phyloP scores from a whole-genome alignment of 2,329 filamentous ascomycete species.

The Xylaria multiplex region DNA sequence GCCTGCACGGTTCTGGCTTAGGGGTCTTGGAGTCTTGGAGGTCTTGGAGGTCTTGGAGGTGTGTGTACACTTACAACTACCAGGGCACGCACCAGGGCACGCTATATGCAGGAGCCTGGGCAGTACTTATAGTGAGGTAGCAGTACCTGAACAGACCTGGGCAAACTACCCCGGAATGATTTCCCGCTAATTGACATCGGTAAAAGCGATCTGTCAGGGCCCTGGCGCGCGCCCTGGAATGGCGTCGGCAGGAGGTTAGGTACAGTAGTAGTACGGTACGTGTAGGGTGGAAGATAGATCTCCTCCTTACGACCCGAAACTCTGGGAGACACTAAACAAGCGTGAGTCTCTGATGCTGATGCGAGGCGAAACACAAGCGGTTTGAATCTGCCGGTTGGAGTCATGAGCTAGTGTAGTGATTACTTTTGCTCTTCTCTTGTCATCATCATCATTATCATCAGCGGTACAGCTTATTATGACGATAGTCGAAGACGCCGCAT shows the following conservation, averaged over 20 bases:
- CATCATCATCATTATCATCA: neutral
- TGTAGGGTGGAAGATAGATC: conserved; percentile 38
- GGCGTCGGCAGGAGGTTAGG: conserved; percentile 44
- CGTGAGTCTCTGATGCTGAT: conserved; percentile 48
- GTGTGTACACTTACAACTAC: too few relatives aligned
- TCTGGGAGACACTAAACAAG: conserved; percentile 51
- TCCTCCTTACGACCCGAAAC: conserved; percentile 45
- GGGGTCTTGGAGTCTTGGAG: conserved; percentile 11
- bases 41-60: conserved; percentile 2
- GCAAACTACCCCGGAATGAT: conserved; percentile 51
- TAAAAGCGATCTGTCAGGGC: conserved; percentile 49
- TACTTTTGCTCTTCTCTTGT: neutral
- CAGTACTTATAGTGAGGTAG: neutral
- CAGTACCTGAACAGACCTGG: conserved; percentile 11
- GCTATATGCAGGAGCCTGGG: neutral
- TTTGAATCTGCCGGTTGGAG: conserved; percentile 29
- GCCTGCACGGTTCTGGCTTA: conserved; percentile 27
- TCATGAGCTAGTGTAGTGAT: conserved; percentile 18
- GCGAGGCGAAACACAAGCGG: conserved; percentile 38
- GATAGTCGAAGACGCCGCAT: neutral
- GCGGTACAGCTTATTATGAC: neutral
- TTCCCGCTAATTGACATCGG: conserved; percentile 47
- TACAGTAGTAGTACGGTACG: conserved; percentile 31
- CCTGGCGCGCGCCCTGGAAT: conserved; percentile 40
- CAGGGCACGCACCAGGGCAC: too few relatives aligned